Base-by-base conservation (phyloP, 768 basidiomycete genomes). In the Xanthoconium purpureum region DNA sequence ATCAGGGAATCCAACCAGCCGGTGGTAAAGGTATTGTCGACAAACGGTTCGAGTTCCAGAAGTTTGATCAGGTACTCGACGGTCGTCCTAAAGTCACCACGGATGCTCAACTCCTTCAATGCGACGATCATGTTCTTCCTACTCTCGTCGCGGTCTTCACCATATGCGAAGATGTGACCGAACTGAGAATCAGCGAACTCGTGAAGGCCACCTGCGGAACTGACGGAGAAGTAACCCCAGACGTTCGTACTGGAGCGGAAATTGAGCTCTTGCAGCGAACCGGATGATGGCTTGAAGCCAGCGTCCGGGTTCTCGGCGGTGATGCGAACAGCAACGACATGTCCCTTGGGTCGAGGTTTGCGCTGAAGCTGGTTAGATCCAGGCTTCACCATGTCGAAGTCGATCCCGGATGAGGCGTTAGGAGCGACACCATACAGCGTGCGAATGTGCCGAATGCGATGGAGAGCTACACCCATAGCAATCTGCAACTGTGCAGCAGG, bases 101-200 rank as follows among this genome's bases (percentile, higher is more conserved):
- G 93, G 71, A 99, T 99, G 73, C 92, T 94, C 61, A 98, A 79
- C 73, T 98, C 97, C 77, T 98, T 98, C 64, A 99, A 77, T 3
- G 97, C 97, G 62, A 99, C 90, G 58, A 99, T 96, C 96, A 99
- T 99, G 71, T 98, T 98, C 80, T 99, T 99, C 66, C 97, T 75
- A 65, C 90, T 91, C 74, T 98, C 95, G 57, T 84, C 78, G 62
- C 97, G 91, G 69, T 98, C 96, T 73, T 95, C 90, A 50, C 97
- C 97, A 65, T 98, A 98, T 17, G 96, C 97, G 63, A 99, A 99
- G 70, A 98, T 98, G 70, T 99, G 97, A 52, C 97, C 97, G 67
- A 99, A 98, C 66, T 99, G 97, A 10, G 96, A 98, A 74, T 99
- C 97, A 40, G 97, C 97, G 66, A 94, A 98, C 73, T 99, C 95